Percentiles rank a stretch among this genome's conserved stretches.
phyloP scores from a whole-genome alignment of 2,329 filamentous ascomycete species.

The Neonectria magnoliae region DNA sequence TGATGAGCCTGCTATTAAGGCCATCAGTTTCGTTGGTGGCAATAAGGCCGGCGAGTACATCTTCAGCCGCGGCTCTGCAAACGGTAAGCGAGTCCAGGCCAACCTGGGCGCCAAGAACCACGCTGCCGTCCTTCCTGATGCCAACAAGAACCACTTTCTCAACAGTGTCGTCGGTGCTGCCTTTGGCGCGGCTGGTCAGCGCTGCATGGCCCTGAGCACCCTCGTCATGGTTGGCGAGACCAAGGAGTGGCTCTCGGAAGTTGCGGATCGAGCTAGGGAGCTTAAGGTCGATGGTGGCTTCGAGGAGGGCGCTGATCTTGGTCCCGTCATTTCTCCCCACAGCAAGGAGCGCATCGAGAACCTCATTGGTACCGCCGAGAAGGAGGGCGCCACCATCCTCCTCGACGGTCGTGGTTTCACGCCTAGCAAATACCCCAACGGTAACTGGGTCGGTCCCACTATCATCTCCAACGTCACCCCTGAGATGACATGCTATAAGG shows the following conservation, averaged over 20 bases:
- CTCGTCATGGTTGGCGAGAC: conserved; percentile 87
- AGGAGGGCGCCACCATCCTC: conserved; percentile 84
- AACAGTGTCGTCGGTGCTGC: conserved; percentile 86
- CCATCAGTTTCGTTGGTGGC: conserved; percentile 85
- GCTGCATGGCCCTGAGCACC: conserved; percentile 88
- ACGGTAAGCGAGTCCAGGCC: conserved; percentile 89
- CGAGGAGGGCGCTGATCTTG: conserved; percentile 81
- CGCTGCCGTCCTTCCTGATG: conserved; percentile 83
- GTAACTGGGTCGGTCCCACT: conserved; percentile 86
- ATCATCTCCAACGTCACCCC: conserved; percentile 84
- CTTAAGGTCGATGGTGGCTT: conserved; percentile 84
- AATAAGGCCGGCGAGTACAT: conserved; percentile 93
- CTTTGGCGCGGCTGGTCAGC: conserved; percentile 85
- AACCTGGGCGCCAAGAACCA: conserved; percentile 92
- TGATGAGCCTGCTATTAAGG: conserved; percentile 86
- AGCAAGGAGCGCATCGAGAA: conserved; percentile 82
- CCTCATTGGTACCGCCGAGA: conserved; percentile 79
- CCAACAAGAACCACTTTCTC: conserved; percentile 89
- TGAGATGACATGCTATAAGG: conserved; percentile 84
- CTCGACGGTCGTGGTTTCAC: conserved; percentile 81
- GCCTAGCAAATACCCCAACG: conserved; percentile 82
- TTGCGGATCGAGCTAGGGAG: conserved; percentile 78
- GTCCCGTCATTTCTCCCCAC: conserved; percentile 83
- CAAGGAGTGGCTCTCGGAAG: conserved; percentile 81
- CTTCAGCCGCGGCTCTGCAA: conserved; percentile 79